Conservation (phyloP, 192 early-diverging fungal genomes). For the Entomortierella parvispora region DNA sequence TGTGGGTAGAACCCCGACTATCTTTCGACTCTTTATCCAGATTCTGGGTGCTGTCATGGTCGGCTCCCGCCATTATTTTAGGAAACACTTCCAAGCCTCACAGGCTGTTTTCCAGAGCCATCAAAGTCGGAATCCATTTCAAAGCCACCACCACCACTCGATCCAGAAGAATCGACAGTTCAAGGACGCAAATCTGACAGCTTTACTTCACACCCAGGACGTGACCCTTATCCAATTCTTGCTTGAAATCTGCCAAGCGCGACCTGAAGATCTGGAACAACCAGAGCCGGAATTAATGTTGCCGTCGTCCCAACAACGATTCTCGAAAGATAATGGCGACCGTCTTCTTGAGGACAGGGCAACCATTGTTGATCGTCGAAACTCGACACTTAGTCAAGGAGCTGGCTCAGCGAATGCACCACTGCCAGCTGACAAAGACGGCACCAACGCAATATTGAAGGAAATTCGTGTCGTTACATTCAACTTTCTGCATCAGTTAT, state of each 20-base stretch:
- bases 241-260: constrained; percentile 28
- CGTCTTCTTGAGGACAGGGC: neutral
- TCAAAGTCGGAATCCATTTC: constrained; percentile 9
- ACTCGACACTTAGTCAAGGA: neutral
- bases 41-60: constrained; percentile 49
- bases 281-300: neutral
- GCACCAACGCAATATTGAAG: constrained; percentile 6
- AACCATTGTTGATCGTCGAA: neutral
- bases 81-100: constrained; percentile 27
- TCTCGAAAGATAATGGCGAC: neutral
- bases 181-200: constrained; percentile 34
- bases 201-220: constrained; percentile 35
- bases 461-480: constrained; percentile 40
- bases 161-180: constrained; percentile 16
- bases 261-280: constrained; percentile 18
- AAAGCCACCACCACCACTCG: constrained; percentile 1
- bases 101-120: constrained; percentile 10
- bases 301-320: neutral
- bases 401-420: neutral
- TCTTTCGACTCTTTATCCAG: constrained; percentile 49
- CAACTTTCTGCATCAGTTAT: constrained; percentile 47
- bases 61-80: constrained; percentile 38
- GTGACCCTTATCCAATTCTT: constrained; percentile 25
- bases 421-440: neutral
- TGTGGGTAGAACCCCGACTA: constrained; percentile 29